phyloP scores from a whole-genome alignment of 2,329 filamentous ascomycete genomes.

The Colletotrichum chlorophyti region DNA sequence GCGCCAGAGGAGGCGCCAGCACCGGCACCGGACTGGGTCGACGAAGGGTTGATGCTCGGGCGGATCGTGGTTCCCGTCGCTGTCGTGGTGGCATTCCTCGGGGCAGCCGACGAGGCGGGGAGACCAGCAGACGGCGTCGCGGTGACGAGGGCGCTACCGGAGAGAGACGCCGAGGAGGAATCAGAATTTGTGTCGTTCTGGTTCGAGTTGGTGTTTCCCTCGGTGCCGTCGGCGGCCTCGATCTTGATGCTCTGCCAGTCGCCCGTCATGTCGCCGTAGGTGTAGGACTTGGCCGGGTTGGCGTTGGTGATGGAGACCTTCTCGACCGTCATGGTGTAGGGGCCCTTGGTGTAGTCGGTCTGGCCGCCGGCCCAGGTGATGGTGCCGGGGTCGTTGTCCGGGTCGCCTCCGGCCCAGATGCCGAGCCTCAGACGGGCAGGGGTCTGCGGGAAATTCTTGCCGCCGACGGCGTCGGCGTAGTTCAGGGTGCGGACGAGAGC shows the following conservation, averaged over 20 bases:
- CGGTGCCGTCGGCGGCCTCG: conserved; percentile 3
- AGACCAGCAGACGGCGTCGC: conserved; percentile 8
- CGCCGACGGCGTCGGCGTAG: conserved; percentile 53
- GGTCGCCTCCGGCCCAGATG: conserved; percentile 49
- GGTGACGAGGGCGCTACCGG: background rate
- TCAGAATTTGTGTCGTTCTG: conserved; percentile 22
- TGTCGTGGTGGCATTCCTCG: conserved; percentile 5
- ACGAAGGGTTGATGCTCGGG: background rate
- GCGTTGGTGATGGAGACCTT: conserved; percentile 51
- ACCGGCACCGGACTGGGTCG: conserved; percentile 20
- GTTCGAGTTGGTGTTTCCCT: conserved; percentile 21
- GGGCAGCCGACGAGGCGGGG: conserved; percentile 1
- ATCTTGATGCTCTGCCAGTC: conserved; percentile 34
- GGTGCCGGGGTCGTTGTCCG: conserved; percentile 46
- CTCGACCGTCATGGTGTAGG: conserved; percentile 65
- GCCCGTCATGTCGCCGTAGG: conserved; percentile 34
- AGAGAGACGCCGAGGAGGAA: background rate
- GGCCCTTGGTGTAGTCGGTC: conserved; percentile 44
- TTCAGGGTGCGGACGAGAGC: conserved; percentile 55
- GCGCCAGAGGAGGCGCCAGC: conserved; percentile 1
- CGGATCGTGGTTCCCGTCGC: conserved; percentile 1
- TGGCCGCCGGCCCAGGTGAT: conserved; percentile 60
- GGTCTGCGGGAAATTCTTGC: conserved; percentile 64
- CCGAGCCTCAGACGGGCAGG: conserved; percentile 59
- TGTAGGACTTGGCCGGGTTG: conserved; percentile 41